Conservation (phyloP, 2,329 filamentous ascomycete species). For the Sclerotinia sclerotiorum region DNA sequence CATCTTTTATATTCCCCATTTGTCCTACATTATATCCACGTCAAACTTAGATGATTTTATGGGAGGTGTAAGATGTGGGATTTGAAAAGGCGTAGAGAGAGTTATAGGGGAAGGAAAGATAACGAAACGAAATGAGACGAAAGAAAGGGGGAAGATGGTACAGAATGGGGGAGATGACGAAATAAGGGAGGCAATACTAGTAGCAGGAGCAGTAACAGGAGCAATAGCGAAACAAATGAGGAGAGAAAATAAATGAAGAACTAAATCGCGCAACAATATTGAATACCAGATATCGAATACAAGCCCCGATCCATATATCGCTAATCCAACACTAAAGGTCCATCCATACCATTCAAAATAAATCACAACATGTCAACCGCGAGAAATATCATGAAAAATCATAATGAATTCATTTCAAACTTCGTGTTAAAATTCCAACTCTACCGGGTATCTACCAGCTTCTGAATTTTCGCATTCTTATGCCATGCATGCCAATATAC, state of each 20-base stretch:
- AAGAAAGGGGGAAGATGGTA: too few relatives aligned
- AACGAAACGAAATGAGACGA: too few relatives aligned
- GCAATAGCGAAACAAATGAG: background rate
- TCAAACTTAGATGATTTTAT: too few relatives aligned
- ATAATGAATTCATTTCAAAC: background rate
- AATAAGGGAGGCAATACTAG: too few relatives aligned
- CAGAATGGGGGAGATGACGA: too few relatives aligned
- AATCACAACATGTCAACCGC: background rate
- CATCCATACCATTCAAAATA: background rate
- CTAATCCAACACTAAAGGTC: background rate
- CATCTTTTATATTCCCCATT: too few relatives aligned
- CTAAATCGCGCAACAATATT: background rate
- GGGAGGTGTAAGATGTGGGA: too few relatives aligned
- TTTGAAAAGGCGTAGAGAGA: too few relatives aligned
- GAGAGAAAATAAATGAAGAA: background rate
- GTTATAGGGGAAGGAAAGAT: too few relatives aligned
- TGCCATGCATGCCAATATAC: background rate
- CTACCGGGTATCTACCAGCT: slow-evolving; percentile 13
- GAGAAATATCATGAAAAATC: background rate
- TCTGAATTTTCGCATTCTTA: background rate
- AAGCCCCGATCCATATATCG: background rate
- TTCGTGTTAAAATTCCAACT: background rate
- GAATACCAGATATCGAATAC: background rate
- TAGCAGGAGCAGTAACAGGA: background rate
- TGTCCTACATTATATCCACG: too few relatives aligned